These are phyloP conservation scores for Paecilomyces variotii DNA, from an alignment of 2,329 filamentous ascomycete genomes.

Conservation along the genomic window DNA sequence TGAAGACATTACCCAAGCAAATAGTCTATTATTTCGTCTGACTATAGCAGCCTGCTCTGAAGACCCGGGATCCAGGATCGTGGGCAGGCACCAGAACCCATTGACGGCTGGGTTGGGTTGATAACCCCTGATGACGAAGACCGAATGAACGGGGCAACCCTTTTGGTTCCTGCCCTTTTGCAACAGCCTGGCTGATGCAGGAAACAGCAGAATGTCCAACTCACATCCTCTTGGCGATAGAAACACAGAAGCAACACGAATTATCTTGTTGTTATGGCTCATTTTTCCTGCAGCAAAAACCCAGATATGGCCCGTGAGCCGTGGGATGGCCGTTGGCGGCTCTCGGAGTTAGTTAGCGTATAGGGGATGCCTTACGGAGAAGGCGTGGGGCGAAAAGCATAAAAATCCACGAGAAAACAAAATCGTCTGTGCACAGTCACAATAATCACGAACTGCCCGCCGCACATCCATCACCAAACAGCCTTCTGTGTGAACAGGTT, in stretches of 20 bases:
- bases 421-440: background rate
- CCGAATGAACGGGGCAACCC: no score
- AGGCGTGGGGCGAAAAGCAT: background rate
- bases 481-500: constrained; percentile 3
- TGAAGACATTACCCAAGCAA: no score
- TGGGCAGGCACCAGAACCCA: background rate
- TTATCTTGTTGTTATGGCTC: no score
- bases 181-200: background rate
- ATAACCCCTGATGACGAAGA: background rate
- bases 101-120: background rate
- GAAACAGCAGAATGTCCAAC: background rate
- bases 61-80: background rate
- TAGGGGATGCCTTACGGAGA: background rate
- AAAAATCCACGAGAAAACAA: constrained; percentile 1
- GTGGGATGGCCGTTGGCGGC: background rate
- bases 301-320: background rate
- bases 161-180: no score
- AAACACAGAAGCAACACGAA: background rate
- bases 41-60: background rate
- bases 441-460: constrained; percentile 13
- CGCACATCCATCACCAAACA: constrained; percentile 4
- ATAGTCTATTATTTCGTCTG: no score
- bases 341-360: background rate
- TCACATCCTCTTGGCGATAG: background rate
- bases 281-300: no score